Evolutionary conservation across 768 basidiomycete genomes (phyloP), one percentile per base, ranked within the genome.

Genomic region (Tulasnella sp.): DNA sequence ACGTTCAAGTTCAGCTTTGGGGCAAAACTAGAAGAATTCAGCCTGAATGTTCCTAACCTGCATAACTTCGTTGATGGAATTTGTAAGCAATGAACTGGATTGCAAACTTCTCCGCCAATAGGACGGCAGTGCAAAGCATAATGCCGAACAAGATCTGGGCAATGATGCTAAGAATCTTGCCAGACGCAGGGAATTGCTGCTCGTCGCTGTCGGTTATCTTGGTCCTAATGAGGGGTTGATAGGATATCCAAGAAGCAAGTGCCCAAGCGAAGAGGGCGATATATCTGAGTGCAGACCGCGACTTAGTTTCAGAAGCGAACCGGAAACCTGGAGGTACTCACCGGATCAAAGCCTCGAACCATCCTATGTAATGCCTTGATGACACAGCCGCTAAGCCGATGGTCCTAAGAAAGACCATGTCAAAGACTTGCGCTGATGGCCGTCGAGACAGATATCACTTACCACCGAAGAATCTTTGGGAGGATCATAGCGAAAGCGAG

Each of bases 101-200:
- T 16, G 89, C 79, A 73, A 95, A 86, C 77, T 97, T 97, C 79
- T 95, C 93, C 70, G 85, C 88, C 12, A 90, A 83, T 6, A 95
- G 84, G 32, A 94, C 83, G 34, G 84, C 84, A 0, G 89, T 79
- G 77, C 88, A 91, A 64, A 95, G 77, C 77, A 88, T 85, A 65
- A 90, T 78, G 8, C 88, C 91, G 77, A 95, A 94, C 7, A 92
- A 82, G 34, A 94, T 80, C 77, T 88, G 89, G 3, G 82, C 85
- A 42, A 90, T 81, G 22, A 89, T 81, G 62, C 81, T 79, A 67
- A 93, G 80, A 34, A 85, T 84, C 32, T 73, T 22, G 14, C 42
- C 67, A 14, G 42, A 72, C 9, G 17, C 34, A 12, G 40, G 37
- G 67, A 71, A 71, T 47, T 47, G 39, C 42, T 42, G 59, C 22